Percentiles rank a stretch among this genome's conserved stretches.
These are phyloP conservation scores for Fomitopsis pinicola DNA, from an alignment of 1,284 basidiomycete species.

Conservation along the genomic window DNA sequence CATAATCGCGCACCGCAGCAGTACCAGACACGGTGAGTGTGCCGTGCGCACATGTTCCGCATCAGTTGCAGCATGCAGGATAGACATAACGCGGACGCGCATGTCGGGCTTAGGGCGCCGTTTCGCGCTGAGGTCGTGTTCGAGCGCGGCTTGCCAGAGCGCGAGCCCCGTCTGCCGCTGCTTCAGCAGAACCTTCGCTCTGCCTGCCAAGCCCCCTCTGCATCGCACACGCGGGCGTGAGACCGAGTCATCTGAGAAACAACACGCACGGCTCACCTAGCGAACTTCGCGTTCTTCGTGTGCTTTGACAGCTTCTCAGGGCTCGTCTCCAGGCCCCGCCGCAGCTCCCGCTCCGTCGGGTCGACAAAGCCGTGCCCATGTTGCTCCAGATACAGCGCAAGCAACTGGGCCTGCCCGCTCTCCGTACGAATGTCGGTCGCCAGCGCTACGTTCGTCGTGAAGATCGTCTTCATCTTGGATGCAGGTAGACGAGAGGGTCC, in stretches of 20 bases:
- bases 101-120: conserved; percentile 17
- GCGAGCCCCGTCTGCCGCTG: conserved; percentile 37
- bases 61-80: conserved; percentile 14
- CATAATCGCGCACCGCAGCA: conserved; percentile 15
- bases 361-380: conserved; percentile 27
- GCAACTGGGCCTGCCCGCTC: conserved; percentile 34
- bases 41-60: conserved; percentile 15
- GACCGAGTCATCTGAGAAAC: background rate
- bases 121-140: conserved; percentile 13
- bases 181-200: conserved; percentile 35
- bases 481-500: conserved; percentile 7
- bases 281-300: conserved; percentile 26
- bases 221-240: background rate
- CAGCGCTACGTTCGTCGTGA: conserved; percentile 37
- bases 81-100: conserved; percentile 14
- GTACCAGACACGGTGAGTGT: conserved; percentile 15
- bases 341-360: conserved; percentile 30
- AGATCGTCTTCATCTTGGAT: conserved; percentile 35
- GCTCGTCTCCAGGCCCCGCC: conserved; percentile 38
- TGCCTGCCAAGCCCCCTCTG: conserved; percentile 49
- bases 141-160: conserved; percentile 47
- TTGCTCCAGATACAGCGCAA: conserved; percentile 37
- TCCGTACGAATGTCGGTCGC: conserved; percentile 40
- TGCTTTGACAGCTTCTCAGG: conserved; percentile 38
- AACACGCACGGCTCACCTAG: conserved; percentile 22